Conservation (phyloP, 2,329 filamentous ascomycete genomes). For the Sphaerostilbella broomeana region DNA sequence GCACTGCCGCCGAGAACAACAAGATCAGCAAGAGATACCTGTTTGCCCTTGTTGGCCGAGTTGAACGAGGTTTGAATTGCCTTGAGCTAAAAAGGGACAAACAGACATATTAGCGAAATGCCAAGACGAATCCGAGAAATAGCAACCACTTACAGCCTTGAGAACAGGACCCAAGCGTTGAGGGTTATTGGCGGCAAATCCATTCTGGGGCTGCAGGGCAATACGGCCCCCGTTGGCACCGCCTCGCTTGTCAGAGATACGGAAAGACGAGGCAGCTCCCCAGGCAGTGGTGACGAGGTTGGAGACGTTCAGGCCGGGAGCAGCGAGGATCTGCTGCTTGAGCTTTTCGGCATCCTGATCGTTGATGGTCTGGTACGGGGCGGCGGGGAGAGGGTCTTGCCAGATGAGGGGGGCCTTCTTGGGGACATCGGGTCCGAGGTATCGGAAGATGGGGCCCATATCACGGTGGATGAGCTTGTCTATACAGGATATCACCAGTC, state of each 20-base stretch:
- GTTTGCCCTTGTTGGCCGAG: slow-evolving; percentile 44
- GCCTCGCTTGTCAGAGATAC: slow-evolving; percentile 70
- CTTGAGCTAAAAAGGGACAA: slow-evolving; percentile 4
- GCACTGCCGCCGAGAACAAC: slow-evolving; percentile 66
- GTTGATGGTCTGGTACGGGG: slow-evolving; percentile 50
- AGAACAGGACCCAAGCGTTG: slow-evolving; percentile 56
- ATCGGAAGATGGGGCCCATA: slow-evolving; percentile 63
- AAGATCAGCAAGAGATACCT: slow-evolving; percentile 67
- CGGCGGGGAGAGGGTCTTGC: slow-evolving; percentile 64
- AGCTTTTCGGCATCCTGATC: slow-evolving; percentile 54
- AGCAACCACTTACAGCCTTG: slow-evolving; percentile 24
- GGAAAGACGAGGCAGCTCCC: slow-evolving; percentile 65
- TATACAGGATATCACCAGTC: background rate
- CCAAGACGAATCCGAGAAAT: background rate
- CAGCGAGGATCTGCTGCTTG: slow-evolving; percentile 60
- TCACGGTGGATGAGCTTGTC: slow-evolving; percentile 72
- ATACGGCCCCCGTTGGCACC: slow-evolving; percentile 75
- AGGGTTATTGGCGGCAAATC: slow-evolving; percentile 70
- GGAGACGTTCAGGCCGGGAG: slow-evolving; percentile 47
- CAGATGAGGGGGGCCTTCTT: slow-evolving; percentile 55
- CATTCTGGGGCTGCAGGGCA: slow-evolving; percentile 61
- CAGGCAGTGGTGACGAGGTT: slow-evolving; percentile 61
- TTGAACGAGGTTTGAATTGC: slow-evolving; percentile 61
- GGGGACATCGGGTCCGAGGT: slow-evolving; percentile 67
- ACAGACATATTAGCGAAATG: slow-evolving; percentile 2